Conservation (phyloP, 495 filamentous ascomycete species). For the Paragyromitra xinjiangensis region DNA sequence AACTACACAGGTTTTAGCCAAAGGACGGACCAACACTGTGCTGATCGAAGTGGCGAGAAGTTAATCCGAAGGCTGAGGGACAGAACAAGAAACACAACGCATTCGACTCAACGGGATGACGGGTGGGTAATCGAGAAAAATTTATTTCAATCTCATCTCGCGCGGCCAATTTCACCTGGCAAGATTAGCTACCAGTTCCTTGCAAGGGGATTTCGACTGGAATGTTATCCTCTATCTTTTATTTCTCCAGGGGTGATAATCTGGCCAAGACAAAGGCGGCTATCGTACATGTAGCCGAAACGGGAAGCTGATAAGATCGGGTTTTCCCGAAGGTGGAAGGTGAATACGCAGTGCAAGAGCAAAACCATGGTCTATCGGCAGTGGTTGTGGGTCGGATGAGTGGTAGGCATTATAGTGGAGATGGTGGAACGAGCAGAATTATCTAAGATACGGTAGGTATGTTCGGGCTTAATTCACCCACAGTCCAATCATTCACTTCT, state of each 20-base stretch:
- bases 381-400: neutral
- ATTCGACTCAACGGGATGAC: neutral
- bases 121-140: neutral
- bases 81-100: neutral
- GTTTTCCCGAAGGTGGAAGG: constrained; percentile 30
- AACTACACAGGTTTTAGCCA: too few relatives aligned
- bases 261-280: neutral
- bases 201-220: neutral
- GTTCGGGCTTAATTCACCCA: neutral
- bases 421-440: neutral
- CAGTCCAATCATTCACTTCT: neutral
- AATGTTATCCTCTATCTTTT: neutral
- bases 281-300: constrained; percentile 5
- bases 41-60: neutral
- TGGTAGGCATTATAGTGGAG: neutral
- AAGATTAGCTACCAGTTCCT: neutral
- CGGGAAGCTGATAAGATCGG: neutral
- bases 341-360: neutral
- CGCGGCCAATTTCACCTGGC: neutral
- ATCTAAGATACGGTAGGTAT: neutral
- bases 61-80: neutral
- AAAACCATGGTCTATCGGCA: neutral
- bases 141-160: neutral
- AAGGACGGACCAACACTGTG: neutral
- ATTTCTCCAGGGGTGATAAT: neutral